These are phyloP conservation scores for Xylariaceae sp. DNA, from an alignment of 2,329 filamentous ascomycete genomes.

Conservation along the genomic window DNA sequence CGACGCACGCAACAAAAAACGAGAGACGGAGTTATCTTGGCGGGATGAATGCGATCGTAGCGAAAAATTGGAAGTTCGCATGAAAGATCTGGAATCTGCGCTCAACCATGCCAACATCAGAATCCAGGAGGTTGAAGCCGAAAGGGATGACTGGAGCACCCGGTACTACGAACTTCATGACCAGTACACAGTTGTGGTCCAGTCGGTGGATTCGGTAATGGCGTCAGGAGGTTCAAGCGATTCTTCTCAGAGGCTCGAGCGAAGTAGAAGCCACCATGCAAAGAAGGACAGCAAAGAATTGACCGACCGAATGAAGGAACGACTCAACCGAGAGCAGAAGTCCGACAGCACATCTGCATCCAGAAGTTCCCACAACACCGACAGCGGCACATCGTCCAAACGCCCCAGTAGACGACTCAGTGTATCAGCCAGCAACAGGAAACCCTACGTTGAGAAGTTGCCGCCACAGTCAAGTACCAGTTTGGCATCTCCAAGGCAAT, in stretches of 20 bases:
- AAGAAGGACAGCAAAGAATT: constrained; percentile 11
- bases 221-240: constrained; percentile 16
- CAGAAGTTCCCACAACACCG: constrained; percentile 18
- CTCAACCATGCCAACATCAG: constrained; percentile 14
- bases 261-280: constrained; percentile 6
- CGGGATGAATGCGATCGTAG: constrained; percentile 1
- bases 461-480: constrained; percentile 5
- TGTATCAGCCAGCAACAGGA: background rate
- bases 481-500: constrained; percentile 20
- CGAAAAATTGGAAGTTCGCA: constrained; percentile 11
- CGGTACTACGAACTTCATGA: constrained; percentile 16
- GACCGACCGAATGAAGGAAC: constrained; percentile 23
- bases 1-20: constrained; percentile 14
- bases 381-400: constrained; percentile 8
- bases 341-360: constrained; percentile 12
- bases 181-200: constrained; percentile 8
- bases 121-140: constrained; percentile 6
- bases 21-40: constrained; percentile 7
- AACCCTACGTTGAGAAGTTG: constrained; percentile 25
- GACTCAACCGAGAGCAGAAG: constrained; percentile 22
- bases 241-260: constrained; percentile 1
- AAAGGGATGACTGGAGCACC: constrained; percentile 9
- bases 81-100: constrained; percentile 23
- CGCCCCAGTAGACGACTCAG: constrained; percentile 5
- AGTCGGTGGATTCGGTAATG: constrained; percentile 8